Percentiles rank a stretch among this genome's conserved stretches.
These are phyloP conservation scores for Lasiosphaeriaceae sp. DNA, from an alignment of 495 filamentous ascomycete species.

Conservation along the genomic window DNA sequence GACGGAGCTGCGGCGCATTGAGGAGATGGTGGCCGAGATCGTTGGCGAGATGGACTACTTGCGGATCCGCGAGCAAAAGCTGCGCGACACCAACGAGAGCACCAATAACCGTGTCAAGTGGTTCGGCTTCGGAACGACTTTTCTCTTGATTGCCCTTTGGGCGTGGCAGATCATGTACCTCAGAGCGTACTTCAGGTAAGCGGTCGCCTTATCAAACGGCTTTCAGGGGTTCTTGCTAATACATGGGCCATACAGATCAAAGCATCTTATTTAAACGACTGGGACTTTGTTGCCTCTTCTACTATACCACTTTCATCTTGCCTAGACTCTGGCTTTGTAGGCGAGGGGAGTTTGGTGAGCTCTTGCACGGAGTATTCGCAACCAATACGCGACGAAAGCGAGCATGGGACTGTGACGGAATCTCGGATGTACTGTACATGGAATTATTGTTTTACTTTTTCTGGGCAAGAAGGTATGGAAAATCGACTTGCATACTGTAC, in stretches of 20 bases:
- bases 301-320: neutral
- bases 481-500: neutral
- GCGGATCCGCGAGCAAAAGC: conserved; percentile 82
- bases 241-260: conserved; percentile 43
- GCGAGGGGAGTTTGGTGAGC: conserved; percentile 14
- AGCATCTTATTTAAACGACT: conserved; percentile 73
- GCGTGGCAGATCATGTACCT: conserved; percentile 98
- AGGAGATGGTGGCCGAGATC: conserved; percentile 78
- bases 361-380: conserved; percentile 13
- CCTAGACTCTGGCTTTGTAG: conserved; percentile 11
- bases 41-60: conserved; percentile 92
- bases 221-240: conserved; percentile 20
- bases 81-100: conserved; percentile 98
- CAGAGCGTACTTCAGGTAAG: conserved; percentile 88
- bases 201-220: neutral
- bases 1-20: conserved; percentile 89
- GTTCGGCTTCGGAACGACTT: conserved; percentile 95
- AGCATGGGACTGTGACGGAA: conserved; percentile 24
- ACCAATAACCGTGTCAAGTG: conserved; percentile 98
- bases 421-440: conserved; percentile 12
- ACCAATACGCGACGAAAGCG: conserved; percentile 21
- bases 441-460: neutral
- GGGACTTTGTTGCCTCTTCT: neutral
- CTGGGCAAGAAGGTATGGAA: neutral
- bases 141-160: conserved; percentile 83